phyloP scores from a whole-genome alignment of 2,329 filamentous ascomycete species.

The Talaromyces islandicus region DNA sequence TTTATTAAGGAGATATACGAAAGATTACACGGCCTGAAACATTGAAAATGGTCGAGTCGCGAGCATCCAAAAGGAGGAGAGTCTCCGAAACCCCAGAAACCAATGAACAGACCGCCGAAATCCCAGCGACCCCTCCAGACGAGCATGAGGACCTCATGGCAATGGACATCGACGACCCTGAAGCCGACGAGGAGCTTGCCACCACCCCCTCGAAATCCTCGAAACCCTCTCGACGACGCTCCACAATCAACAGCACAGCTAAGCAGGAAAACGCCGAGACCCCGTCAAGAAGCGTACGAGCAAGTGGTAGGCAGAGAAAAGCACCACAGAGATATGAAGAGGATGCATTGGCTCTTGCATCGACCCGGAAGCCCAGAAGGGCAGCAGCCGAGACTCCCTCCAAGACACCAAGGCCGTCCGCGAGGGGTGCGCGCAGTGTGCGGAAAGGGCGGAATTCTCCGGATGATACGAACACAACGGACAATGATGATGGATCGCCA shows the following conservation, averaged over 20 bases:
- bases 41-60: conserved; percentile 26
- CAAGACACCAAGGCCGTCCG: conserved; percentile 14
- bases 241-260: conserved; percentile 11
- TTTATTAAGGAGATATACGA: background rate
- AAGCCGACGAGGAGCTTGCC: conserved; percentile 10
- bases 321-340: conserved; percentile 27
- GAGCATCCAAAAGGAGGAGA: conserved; percentile 30
- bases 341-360: conserved; percentile 11
- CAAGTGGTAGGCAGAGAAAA: conserved; percentile 31
- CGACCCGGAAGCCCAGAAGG: conserved; percentile 15
- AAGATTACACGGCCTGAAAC: background rate
- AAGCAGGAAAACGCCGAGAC: conserved; percentile 13
- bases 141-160: conserved; percentile 5
- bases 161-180: conserved; percentile 11
- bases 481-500: conserved; percentile 16
- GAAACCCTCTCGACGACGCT: conserved; percentile 20
- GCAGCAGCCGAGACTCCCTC: conserved; percentile 13
- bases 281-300: conserved; percentile 20
- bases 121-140: background rate
- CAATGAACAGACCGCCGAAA: conserved; percentile 14
- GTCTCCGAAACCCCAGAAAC: conserved; percentile 22
- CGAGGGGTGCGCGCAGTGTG: conserved; percentile 18
- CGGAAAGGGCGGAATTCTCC: conserved; percentile 9
- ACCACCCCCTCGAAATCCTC: conserved; percentile 15
- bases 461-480: background rate